These are phyloP conservation scores for Protomyces lactucae-debilis DNA, from an alignment of 1,139 yeast genomes.

Conservation along the genomic window DNA sequence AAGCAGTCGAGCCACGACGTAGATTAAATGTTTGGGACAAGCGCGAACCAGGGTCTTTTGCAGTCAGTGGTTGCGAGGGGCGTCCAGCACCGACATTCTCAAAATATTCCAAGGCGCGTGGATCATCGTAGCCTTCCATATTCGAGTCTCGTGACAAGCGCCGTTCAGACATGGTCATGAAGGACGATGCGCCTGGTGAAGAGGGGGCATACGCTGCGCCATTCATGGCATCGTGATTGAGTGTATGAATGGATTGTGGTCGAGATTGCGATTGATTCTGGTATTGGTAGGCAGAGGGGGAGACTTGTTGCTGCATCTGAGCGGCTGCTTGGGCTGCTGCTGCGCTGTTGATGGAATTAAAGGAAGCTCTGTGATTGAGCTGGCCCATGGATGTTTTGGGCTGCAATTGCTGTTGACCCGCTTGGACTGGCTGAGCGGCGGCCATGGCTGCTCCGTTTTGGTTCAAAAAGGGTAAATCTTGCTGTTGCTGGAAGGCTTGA, in stretches of 20 bases:
- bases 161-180: conserved; percentile 25
- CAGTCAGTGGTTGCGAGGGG: conserved; percentile 1
- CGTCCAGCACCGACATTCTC: background rate
- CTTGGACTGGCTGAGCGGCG: background rate
- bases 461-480: conserved; percentile 14
- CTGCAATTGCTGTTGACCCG: background rate
- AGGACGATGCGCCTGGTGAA: conserved; percentile 20
- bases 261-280: conserved; percentile 14
- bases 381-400: conserved; percentile 1
- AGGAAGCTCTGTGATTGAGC: conserved; percentile 11
- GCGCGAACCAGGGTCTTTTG: conserved; percentile 17
- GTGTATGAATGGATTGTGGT: conserved; percentile 18
- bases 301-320: conserved; percentile 6
- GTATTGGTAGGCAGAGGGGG: conserved; percentile 8
- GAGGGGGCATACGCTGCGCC: conserved; percentile 14
- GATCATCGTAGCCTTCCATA: conserved; percentile 25
- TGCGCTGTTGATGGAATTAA: conserved; percentile 3
- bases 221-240: conserved; percentile 12
- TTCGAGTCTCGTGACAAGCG: conserved; percentile 22
- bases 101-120: background rate
- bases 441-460: background rate
- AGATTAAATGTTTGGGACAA: conserved; percentile 12
- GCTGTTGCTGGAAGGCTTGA: conserved; percentile 13
- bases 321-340: conserved; percentile 1
- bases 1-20: conserved; percentile 21